phyloP scores from a whole-genome alignment of 371 early-diverging fungal genomes.

The Mucor mucedo region DNA sequence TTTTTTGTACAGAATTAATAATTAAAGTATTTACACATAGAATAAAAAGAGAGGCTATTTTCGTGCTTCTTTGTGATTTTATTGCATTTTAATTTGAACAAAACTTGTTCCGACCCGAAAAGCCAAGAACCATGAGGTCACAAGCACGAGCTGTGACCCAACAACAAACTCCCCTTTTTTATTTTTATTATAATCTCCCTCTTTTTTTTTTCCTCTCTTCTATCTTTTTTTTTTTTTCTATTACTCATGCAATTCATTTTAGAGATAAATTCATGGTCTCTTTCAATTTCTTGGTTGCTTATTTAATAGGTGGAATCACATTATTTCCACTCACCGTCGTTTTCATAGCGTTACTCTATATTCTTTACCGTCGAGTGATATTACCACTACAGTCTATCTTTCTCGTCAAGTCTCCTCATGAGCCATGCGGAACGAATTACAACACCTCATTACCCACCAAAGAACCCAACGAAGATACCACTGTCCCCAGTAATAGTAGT shows the following conservation, averaged over 20 bases:
- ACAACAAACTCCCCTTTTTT: background rate
- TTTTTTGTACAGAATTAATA: no score
- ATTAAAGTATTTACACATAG: background rate
- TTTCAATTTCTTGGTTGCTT: slow-evolving; percentile 19
- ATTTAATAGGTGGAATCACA: slow-evolving; percentile 49
- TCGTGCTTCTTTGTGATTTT: no score
- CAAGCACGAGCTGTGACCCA: slow-evolving; percentile 17
- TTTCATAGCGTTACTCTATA: background rate
- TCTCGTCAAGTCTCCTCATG: background rate
- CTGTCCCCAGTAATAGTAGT: background rate
- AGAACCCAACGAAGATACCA: background rate
- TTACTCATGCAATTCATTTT: slow-evolving; percentile 5
- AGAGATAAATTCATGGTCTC: slow-evolving; percentile 8
- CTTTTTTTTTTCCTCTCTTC: slow-evolving; percentile 7
- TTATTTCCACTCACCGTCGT: slow-evolving; percentile 37
- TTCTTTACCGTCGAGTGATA: slow-evolving; percentile 2
- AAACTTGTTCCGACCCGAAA: background rate
- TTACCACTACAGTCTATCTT: background rate
- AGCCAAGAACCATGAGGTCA: slow-evolving; percentile 19
- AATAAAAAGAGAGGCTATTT: no score
- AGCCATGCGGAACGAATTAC: background rate
- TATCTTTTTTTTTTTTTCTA: slow-evolving; percentile 12
- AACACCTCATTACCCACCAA: background rate
- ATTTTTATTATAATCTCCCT: slow-evolving; percentile 6
- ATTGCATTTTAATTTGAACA: slow-evolving; percentile 1